These are phyloP conservation scores for Elongisporangium senticosum DNA, from an alignment of 352 stramenopile genomes.

Conservation along the genomic window DNA sequence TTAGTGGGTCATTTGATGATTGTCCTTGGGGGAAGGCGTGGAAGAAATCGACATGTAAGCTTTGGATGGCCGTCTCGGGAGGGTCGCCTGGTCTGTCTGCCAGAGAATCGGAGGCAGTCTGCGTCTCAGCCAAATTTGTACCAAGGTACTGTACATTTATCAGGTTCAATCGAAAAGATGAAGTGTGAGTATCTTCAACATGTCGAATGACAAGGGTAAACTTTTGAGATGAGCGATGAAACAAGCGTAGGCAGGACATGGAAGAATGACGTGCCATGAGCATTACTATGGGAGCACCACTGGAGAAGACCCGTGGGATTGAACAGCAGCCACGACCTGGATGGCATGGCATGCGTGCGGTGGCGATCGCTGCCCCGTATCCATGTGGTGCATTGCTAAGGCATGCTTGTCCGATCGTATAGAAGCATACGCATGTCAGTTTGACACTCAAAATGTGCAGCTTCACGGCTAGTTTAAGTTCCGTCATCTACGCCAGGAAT, in stretches of 20 bases:
- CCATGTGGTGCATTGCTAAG: background rate
- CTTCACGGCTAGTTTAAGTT: background rate
- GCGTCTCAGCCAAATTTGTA: too few relatives aligned
- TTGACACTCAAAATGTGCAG: background rate
- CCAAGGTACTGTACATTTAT: background rate
- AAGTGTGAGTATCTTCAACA: background rate
- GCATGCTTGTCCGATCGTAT: background rate
- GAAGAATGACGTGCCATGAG: background rate
- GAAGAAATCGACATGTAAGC: too few relatives aligned
- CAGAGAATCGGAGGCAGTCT: background rate
- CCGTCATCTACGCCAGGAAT: background rate
- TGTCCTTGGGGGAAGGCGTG: background rate
- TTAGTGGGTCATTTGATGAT: background rate
- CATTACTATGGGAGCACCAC: background rate
- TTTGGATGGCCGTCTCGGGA: background rate
- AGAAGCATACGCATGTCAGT: background rate
- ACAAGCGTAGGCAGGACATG: background rate
- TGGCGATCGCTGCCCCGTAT: background rate
- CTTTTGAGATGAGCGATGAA: background rate
- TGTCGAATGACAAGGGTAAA: background rate
- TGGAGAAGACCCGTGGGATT: background rate
- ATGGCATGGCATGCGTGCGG: background rate
- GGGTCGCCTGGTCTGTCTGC: background rate
- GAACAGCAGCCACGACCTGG: background rate
- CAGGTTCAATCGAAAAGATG: background rate